phyloP scores from a whole-genome alignment of 1,139 yeast species.

The Pichia sp. region DNA sequence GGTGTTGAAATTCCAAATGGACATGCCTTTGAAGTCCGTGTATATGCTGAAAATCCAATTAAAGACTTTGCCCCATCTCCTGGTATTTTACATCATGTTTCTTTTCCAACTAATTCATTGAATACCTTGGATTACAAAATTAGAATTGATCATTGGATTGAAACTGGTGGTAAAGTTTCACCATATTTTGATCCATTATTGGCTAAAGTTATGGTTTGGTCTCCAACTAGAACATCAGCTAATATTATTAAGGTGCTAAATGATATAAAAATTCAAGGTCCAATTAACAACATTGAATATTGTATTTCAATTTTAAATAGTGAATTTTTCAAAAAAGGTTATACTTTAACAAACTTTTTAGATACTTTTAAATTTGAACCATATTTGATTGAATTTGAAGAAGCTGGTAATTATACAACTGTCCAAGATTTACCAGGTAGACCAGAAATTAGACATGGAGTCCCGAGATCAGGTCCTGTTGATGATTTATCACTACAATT shows the following conservation, averaged over 20 bases:
- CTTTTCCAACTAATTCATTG: constrained; percentile 21
- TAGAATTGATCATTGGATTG: constrained; percentile 35
- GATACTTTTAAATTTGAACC: constrained; percentile 28
- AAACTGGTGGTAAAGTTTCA: constrained; percentile 33
- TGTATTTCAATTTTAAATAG: constrained; percentile 27
- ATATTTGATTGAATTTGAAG: constrained; percentile 29
- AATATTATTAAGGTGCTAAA: constrained; percentile 29
- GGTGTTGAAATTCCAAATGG: constrained; percentile 32
- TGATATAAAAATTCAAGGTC: constrained; percentile 30
- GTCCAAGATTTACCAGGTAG: constrained; percentile 35
- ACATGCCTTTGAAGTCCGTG: constrained; percentile 35
- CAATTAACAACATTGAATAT: constrained; percentile 33
- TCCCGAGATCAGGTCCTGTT: constrained; percentile 33
- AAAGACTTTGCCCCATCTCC: constrained; percentile 35
- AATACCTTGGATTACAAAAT: constrained; percentile 18
- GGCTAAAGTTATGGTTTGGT: constrained; percentile 36
- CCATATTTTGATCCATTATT: constrained; percentile 36
- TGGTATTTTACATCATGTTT: constrained; percentile 32
- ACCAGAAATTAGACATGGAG: constrained; percentile 28
- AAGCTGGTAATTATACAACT: constrained; percentile 33
- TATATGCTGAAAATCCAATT: constrained; percentile 36
- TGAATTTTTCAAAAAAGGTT: constrained; percentile 24
- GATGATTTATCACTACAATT: constrained; percentile 31
- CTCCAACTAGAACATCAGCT: constrained; percentile 25
- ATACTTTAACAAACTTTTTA: constrained; percentile 31